A percentile compares a stretch with the other conserved stretches of the same genome.
These are phyloP conservation scores for Colletotrichum lupini DNA, from an alignment of 2,329 filamentous ascomycete species.

Conservation along the genomic window DNA sequence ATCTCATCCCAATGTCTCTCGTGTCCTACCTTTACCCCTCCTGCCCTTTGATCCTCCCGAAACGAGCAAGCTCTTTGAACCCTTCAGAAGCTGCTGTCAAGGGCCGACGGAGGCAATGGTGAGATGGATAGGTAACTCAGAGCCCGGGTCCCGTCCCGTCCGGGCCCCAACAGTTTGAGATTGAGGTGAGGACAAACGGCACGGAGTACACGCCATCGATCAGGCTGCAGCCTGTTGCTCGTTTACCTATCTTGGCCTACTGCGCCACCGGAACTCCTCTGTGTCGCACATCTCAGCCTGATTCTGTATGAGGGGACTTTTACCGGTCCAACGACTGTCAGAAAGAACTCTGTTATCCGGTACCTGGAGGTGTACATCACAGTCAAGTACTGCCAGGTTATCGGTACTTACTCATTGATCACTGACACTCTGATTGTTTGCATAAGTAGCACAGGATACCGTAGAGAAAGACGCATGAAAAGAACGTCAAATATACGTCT, in stretches of 20 bases:
- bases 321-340: background rate
- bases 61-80: background rate
- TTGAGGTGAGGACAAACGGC: no score
- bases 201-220: background rate
- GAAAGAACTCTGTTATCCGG: background rate
- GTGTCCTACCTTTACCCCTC: background rate
- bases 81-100: no score
- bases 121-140: no score
- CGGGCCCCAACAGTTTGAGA: no score
- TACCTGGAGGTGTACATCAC: background rate
- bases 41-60: no score
- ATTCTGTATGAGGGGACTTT: background rate
- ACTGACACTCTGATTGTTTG: background rate
- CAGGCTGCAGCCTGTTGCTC: background rate
- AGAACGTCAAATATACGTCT: constrained; percentile 4
- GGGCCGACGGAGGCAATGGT: no score
- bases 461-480: background rate
- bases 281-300: background rate
- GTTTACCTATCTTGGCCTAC: no score
- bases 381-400: background rate
- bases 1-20: background rate
- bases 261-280: background rate
- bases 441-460: background rate
- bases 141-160: no score
- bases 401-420: background rate